These are phyloP conservation scores for Talaromyces rugulosus DNA, from an alignment of 2,329 filamentous ascomycete genomes.

Conservation along the genomic window DNA sequence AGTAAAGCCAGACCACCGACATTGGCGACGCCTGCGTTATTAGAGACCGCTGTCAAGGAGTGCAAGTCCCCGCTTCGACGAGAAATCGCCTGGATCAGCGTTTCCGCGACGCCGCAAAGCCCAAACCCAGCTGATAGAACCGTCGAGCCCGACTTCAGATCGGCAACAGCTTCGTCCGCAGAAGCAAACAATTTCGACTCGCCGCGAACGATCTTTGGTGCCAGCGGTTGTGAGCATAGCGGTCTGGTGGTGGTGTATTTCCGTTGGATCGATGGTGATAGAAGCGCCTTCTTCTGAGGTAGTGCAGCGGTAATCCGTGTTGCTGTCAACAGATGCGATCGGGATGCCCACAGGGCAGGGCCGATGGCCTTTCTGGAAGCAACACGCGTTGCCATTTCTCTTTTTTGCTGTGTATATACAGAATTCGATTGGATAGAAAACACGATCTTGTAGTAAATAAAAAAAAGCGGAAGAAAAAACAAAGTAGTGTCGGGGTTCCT, in stretches of 20 bases:
- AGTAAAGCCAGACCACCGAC: constrained; percentile 72
- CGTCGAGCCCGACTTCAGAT: constrained; percentile 72
- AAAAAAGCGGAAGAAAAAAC: background rate
- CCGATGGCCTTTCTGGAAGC: background rate
- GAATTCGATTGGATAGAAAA: background rate
- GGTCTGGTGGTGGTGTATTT: background rate
- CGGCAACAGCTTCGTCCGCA: constrained; percentile 66
- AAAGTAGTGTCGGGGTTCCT: background rate
- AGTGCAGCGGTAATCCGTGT: background rate
- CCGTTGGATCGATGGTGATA: background rate
- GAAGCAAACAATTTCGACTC: constrained; percentile 25
- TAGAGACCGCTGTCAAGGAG: constrained; percentile 82
- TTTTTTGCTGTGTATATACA: background rate
- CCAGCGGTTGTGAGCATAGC: constrained; percentile 2
- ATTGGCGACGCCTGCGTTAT: constrained; percentile 85
- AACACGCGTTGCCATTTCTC: constrained; percentile 1
- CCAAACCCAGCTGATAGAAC: constrained; percentile 79
- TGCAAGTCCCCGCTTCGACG: constrained; percentile 62
- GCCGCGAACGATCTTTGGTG: constrained; percentile 8
- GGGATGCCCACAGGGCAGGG: constrained; percentile 1
- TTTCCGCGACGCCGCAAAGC: constrained; percentile 77
- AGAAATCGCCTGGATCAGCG: constrained; percentile 65
- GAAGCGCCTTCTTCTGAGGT: background rate
- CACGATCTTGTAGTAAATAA: background rate
- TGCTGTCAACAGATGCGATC: background rate